phyloP scores from a whole-genome alignment of 208 protist species.

The Tetramitus jugosus region DNA sequence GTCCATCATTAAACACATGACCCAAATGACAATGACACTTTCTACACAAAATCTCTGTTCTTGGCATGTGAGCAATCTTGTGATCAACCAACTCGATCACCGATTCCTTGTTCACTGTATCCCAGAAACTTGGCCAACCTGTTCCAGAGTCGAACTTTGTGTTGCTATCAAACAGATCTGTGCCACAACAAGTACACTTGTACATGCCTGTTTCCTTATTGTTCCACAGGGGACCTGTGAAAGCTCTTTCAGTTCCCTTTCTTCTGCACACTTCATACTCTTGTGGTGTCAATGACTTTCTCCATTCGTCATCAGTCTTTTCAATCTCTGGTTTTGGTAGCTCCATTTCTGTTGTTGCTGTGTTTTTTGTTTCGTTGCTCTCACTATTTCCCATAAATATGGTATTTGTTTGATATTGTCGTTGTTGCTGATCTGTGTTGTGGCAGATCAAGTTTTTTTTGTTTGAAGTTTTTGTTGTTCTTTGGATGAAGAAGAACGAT shows the following conservation, averaged over 20 bases:
- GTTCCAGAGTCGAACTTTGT: not conserved
- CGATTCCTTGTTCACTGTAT: not conserved
- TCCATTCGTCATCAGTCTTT: constrained; percentile 12
- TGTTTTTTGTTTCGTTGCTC: not conserved
- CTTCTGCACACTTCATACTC: not conserved
- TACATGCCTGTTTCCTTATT: not conserved
- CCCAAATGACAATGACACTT: constrained; percentile 25
- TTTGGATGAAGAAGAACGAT: too few relatives aligned
- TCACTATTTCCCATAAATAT: not conserved
- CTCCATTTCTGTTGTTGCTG: not conserved
- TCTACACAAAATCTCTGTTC: not conserved
- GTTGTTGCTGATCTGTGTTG: too few relatives aligned
- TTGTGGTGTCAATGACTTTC: not conserved
- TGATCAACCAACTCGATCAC: not conserved
- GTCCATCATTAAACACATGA: constrained; percentile 23
- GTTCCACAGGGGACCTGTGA: not conserved
- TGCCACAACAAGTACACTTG: not conserved
- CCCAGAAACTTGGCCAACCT: constrained; percentile 23
- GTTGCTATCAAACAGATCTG: not conserved
- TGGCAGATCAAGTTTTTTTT: too few relatives aligned
- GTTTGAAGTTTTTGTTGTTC: too few relatives aligned
- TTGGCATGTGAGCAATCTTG: not conserved
- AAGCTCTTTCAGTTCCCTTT: not conserved
- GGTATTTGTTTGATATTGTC: not conserved
- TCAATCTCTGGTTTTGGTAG: not conserved